A percentile compares a stretch with the other conserved stretches of the same genome.
Conservation (phyloP, 345 rosid species). For the Hirschfeldia incana region DNA sequence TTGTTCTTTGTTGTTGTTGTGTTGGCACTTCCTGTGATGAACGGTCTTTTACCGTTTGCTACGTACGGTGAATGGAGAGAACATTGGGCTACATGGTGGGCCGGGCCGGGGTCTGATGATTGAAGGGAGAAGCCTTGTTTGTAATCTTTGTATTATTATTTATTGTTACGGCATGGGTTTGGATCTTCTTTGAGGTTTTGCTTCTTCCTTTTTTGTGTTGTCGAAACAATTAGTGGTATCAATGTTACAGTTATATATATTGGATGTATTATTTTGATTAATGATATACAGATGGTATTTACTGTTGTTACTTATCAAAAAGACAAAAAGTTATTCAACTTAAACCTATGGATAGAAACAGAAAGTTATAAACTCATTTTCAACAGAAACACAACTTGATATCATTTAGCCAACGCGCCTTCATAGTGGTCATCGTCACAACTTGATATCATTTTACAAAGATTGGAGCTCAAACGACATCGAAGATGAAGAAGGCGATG, state of each 20-base stretch:
- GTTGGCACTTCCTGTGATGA: constrained; percentile 56
- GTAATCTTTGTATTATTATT: constrained; percentile 19
- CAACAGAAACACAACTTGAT: not conserved
- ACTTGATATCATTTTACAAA: too few species aligned
- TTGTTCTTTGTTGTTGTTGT: constrained; percentile 47
- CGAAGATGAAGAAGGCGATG: too few species aligned
- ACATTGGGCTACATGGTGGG: constrained; percentile 33
- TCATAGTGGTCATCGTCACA: too few species aligned
- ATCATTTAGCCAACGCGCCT: too few species aligned
- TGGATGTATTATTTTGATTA: not conserved
- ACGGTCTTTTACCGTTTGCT: constrained; percentile 80
- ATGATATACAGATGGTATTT: not conserved
- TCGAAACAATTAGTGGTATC: not conserved
- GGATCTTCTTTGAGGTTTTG: not conserved
- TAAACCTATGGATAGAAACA: not conserved
- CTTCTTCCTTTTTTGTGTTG: not conserved
- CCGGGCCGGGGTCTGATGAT: not conserved
- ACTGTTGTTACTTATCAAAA: not conserved
- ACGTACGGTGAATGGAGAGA: constrained; percentile 65
- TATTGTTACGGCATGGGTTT: constrained; percentile 5
- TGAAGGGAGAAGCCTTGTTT: not conserved
- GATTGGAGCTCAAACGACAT: too few species aligned
- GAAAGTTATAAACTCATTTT: not conserved
- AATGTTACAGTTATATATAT: not conserved
- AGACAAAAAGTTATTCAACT: not conserved